A percentile compares a stretch with the other conserved stretches of the same genome.
Conservation (phyloP, 2,329 filamentous ascomycete species). For the Paecilomyces dactylethromorphus region DNA sequence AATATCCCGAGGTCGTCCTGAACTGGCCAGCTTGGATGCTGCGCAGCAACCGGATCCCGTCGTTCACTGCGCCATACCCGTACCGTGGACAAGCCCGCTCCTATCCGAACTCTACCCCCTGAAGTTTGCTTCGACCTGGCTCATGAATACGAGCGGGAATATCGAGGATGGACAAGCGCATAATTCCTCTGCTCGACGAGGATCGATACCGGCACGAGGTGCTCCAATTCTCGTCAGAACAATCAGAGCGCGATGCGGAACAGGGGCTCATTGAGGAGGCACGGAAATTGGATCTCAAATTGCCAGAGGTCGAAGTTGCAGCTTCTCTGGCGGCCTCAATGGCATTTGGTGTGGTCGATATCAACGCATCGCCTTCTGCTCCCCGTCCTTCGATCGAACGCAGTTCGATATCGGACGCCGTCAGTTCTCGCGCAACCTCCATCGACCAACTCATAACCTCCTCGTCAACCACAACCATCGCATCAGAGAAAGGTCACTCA, state of each 20-base stretch:
- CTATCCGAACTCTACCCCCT: constrained; percentile 8
- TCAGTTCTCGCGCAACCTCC: constrained; percentile 16
- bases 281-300: constrained; percentile 28
- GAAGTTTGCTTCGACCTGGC: constrained; percentile 6
- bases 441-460: constrained; percentile 24
- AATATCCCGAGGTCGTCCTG: background rate
- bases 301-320: constrained; percentile 24
- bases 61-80: constrained; percentile 23
- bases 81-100: constrained; percentile 25
- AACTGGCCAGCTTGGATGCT: constrained; percentile 18
- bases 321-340: constrained; percentile 30
- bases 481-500: constrained; percentile 20
- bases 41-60: constrained; percentile 19
- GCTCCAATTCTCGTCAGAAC: constrained; percentile 24
- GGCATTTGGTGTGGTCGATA: constrained; percentile 26
- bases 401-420: constrained; percentile 22
- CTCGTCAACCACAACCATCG: constrained; percentile 24
- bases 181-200: constrained; percentile 22
- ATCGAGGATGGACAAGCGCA: background rate
- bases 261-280: constrained; percentile 32
- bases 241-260: constrained; percentile 32
- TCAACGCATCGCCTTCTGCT: constrained; percentile 17
- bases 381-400: constrained; percentile 20
- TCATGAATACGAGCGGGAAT: constrained; percentile 13
- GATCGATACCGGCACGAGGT: constrained; percentile 31